Percentiles rank a stretch among this genome's conserved stretches.
These are phyloP conservation scores for Takashimella tepidaria DNA, from an alignment of 1,284 basidiomycete genomes.

Conservation along the genomic window DNA sequence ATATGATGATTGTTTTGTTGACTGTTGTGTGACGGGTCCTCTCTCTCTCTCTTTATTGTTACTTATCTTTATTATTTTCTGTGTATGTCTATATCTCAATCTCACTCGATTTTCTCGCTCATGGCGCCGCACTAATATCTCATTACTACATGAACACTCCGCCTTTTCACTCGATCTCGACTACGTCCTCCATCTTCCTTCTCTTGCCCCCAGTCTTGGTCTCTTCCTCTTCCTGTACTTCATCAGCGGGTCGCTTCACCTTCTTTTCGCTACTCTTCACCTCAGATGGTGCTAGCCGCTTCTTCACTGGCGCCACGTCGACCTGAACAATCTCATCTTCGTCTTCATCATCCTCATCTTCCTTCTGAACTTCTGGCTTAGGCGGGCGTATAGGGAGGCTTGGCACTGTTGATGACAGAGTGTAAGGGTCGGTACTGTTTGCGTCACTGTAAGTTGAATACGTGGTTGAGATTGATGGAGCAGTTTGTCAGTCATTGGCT, in stretches of 20 bases:
- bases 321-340: constrained; percentile 4
- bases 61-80: no score
- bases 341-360: background rate
- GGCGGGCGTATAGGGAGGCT: constrained; percentile 8
- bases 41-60: no score
- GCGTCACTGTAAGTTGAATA: constrained; percentile 1
- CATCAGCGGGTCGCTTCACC: constrained; percentile 1
- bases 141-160: no score
- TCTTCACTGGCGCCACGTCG: background rate
- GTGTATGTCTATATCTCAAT: no score
- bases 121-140: no score
- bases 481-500: no score
- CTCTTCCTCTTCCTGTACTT: background rate
- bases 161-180: background rate
- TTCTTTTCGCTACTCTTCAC: background rate
- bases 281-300: constrained; percentile 6
- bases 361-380: constrained; percentile 2
- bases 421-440: constrained; percentile 2
- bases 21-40: no score
- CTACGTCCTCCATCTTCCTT: constrained; percentile 5
- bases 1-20: no score
- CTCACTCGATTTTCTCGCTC: no score
- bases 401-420: constrained; percentile 12
- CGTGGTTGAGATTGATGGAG: no score
- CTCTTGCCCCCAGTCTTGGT: constrained; percentile 14